These are phyloP conservation scores for Nannizziopsis barbatae DNA, from an alignment of 2,329 filamentous ascomycete species.

Conservation along the genomic window DNA sequence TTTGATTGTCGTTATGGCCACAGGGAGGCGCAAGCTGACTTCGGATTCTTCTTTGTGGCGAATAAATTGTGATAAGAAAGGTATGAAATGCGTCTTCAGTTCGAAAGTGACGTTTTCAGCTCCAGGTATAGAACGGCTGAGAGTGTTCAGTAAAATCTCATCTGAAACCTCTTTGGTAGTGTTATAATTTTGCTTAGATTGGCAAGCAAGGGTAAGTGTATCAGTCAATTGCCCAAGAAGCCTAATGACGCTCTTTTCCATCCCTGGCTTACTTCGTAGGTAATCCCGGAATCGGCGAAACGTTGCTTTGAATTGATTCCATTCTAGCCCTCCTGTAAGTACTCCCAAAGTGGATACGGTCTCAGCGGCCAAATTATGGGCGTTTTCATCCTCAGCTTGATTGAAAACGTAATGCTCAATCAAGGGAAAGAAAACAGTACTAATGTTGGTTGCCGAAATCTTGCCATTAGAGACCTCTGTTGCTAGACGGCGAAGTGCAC, in stretches of 20 bases:
- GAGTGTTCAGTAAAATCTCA: conserved; percentile 26
- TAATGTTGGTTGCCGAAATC: conserved; percentile 65
- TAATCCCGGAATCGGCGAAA: conserved; percentile 76
- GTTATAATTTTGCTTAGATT: conserved; percentile 16
- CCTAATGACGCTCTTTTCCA: conserved; percentile 75
- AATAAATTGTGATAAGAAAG: conserved; percentile 69
- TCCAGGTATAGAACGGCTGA: conserved; percentile 57
- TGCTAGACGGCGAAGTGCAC: conserved; percentile 68
- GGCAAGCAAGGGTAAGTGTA: conserved; percentile 48
- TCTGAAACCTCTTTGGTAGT: conserved; percentile 15
- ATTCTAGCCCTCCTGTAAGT: conserved; percentile 66
- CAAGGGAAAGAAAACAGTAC: conserved; percentile 78
- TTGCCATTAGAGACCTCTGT: conserved; percentile 52
- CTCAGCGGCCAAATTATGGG: conserved; percentile 76
- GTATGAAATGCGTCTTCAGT: conserved; percentile 62
- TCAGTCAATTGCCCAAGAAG: conserved; percentile 74
- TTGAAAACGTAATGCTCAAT: conserved; percentile 92
- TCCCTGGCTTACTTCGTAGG: conserved; percentile 65
- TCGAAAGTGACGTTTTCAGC: conserved; percentile 59
- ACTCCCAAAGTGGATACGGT: conserved; percentile 68
- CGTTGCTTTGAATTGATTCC: conserved; percentile 78
- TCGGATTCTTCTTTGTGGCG: conserved; percentile 92
- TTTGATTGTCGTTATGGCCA: conserved; percentile 80
- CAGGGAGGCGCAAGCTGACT: conserved; percentile 82
- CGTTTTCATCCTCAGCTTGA: conserved; percentile 60